Evolutionary conservation across 306 rosid species (phyloP), one percentile per base, ranked within the genome.

Genomic region (Luffa acutangula): DNA sequence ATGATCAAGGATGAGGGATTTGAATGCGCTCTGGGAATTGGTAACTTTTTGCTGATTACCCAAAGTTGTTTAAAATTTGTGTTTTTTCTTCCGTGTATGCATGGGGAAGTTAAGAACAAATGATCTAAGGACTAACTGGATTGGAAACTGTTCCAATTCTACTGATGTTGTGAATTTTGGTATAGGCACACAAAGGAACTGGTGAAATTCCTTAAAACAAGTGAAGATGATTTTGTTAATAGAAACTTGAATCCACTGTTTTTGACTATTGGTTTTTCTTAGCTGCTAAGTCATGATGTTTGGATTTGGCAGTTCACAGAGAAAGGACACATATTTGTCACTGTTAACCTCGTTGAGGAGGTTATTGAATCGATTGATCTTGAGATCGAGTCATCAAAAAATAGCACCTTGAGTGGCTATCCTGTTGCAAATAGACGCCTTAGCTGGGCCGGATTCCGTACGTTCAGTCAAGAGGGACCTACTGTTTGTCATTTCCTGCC

Each of bases 261-360:
- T 72, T 41, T 52, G 63, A 52, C 37, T 33, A 17, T 34, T 34
- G 46, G n/a, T 15, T 33, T 51, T 75, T 75, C 18, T 75, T 75
- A 75, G 63, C 46, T 52, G 31, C 63, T 75, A 75, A 52, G 63
- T 34, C 18, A 13, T 21, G 52, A n/a, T 57, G 11, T 76, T 58
- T 76, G 69, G 63, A 76, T 76, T 81, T 79, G 79, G 81, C 94
- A 95, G 99, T 95, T 95, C 84, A 95, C 99, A 1, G 99, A 95
- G 79, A 93, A 87, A 81, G 99, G 99, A 52, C 99, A 95, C 89
- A 93, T 95, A 77, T 91, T 90, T 75, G 96, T 95, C 84, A 95
- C 93, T 7, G 89, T 95, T 82, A 90, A 91, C 88, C 93, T 93
- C 54, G 92, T 93, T 4, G 92, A 91, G 86, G 99, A 95, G 86